Conservation (phyloP, 2,329 filamentous ascomycete genomes). For the Ceratocystis colombiana region DNA sequence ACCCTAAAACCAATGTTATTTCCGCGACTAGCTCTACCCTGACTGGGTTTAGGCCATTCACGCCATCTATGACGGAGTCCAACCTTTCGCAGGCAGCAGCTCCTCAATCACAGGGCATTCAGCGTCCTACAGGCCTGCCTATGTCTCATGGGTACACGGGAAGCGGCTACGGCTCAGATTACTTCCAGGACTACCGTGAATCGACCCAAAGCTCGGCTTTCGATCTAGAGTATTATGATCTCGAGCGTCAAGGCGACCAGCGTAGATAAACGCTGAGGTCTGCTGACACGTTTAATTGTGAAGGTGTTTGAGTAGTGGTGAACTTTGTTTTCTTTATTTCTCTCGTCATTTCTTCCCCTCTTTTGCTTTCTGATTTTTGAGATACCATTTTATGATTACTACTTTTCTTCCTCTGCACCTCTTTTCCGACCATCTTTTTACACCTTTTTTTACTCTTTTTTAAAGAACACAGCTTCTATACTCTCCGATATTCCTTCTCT, state of each 20-base stretch:
- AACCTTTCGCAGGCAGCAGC: constrained; percentile 26
- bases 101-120: neutral
- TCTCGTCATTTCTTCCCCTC: constrained; percentile 1
- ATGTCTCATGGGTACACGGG: constrained; percentile 31
- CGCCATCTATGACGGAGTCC: constrained; percentile 23
- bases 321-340: constrained; percentile 16
- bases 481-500: neutral
- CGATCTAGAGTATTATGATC: constrained; percentile 22
- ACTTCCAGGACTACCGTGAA: constrained; percentile 26
- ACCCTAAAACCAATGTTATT: neutral
- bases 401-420: neutral
- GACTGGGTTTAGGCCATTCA: constrained; percentile 16
- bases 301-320: constrained; percentile 9
- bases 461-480: neutral
- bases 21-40: constrained; percentile 11
- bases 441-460: neutral
- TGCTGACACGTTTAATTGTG: neutral
- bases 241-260: constrained; percentile 17
- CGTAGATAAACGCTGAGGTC: constrained; percentile 2
- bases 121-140: constrained; percentile 25
- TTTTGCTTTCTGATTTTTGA: constrained; percentile 18
- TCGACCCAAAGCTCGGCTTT: constrained; percentile 22
- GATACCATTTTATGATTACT: constrained; percentile 18
- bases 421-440: neutral
- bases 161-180: constrained; percentile 28